Base-by-base conservation (phyloP, 306 rosid genomes). In the Cucurbita argyrosperma region DNA sequence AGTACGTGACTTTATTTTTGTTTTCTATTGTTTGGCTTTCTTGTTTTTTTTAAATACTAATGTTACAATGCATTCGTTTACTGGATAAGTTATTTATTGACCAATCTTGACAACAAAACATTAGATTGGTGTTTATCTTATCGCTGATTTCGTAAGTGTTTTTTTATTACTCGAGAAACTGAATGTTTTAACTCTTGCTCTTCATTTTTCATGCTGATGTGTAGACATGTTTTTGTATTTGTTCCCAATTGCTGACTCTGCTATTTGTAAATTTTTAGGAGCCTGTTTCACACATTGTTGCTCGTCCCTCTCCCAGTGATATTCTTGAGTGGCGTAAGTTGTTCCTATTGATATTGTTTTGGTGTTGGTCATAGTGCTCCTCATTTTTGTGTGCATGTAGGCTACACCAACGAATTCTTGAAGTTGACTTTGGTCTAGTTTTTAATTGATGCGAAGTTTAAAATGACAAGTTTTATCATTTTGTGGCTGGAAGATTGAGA, bases 251-350 rank as follows among this genome's bases (percentile, higher is more conserved):
- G 53, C 82, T 85, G 64, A 80, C 46, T 39, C 67, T 57, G 64
- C 80, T 77, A 74, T 75, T 46, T 74, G 64, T 56, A 51, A 74
- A 57, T 50, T 57, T 77, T 74, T 81, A 91, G 99, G 99, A 95
- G 82, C 99, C 99, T n/a, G 99, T 95, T 74, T 83, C 99, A 16
- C 97, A 95, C 90, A 85, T 91, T 74, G 96, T 89, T 62, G 96
- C 99, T 37, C 90, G 88, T 74, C 99, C 99, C 77, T 88, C 89
- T 53, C 92, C 99, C 37, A 95, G 83, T 77, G 96, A 95, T 76
- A 89, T 95, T 88, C 99, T 95, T 50, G 97, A 95, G 71, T 95
- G 99, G 99, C 97, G 99, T 95, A 87, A 89, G 99, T 91, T 72
- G 63, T 68, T 78, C 59, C 30, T 67, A 77, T 59, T 35, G 58